Conservation (phyloP, 2,329 filamentous ascomycete species). For the Rhexocercosporidium sp. region DNA sequence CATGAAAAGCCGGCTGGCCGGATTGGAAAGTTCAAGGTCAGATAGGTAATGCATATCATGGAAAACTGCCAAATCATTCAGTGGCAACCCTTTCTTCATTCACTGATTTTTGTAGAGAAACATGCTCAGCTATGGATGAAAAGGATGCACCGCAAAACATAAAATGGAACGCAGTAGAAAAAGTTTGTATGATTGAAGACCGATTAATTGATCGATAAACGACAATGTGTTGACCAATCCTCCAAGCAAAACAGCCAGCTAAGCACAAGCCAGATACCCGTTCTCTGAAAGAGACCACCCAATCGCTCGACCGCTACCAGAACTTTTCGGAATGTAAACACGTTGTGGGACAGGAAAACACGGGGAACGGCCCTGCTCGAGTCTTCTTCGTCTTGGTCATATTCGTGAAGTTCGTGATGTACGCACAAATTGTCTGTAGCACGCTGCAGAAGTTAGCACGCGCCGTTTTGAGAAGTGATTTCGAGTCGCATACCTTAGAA, state of each 20-base stretch:
- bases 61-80: neutral
- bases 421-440: conserved; percentile 37
- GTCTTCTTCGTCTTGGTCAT: conserved; percentile 41
- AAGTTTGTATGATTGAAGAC: conserved; percentile 41
- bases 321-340: conserved; percentile 44
- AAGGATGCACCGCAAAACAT: conserved; percentile 33
- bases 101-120: conserved; percentile 35
- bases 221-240: conserved; percentile 39
- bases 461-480: neutral
- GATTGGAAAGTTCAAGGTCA: neutral
- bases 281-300: conserved; percentile 39
- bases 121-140: conserved; percentile 30
- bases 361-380: conserved; percentile 36
- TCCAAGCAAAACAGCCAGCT: conserved; percentile 41
- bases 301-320: conserved; percentile 42
- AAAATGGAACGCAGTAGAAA: conserved; percentile 33
- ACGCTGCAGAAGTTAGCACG: conserved; percentile 21
- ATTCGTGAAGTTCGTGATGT: conserved; percentile 43
- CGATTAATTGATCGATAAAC: conserved; percentile 40
- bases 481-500: conserved; percentile 78
- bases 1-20: neutral
- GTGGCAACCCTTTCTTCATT: conserved; percentile 20
- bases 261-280: conserved; percentile 36
- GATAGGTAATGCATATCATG: no score
- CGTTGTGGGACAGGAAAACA: conserved; percentile 39